Evolutionary conservation across 2,329 filamentous ascomycete species (phyloP), one percentile per base, ranked within the genome.

Genomic region (Aspergillus carbonarius): DNA sequence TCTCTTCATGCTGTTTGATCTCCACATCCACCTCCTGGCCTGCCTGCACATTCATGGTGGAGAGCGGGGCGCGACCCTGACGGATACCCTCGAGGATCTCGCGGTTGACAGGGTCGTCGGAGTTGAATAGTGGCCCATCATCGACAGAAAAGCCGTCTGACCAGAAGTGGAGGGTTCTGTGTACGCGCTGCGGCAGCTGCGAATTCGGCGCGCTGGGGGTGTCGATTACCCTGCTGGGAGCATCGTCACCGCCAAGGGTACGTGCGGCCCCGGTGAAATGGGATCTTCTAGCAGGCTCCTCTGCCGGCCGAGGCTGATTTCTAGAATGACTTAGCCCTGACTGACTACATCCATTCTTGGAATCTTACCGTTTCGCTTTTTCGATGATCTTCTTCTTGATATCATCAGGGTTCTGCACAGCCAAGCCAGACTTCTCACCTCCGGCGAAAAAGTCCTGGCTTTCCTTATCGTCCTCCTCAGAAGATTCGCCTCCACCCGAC

Each of bases 401-500:
- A 58, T 84, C 80, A 68, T 83, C 82, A 1, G 86, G 86, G 66
- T 88, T 86, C 70, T 88, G 84, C 57, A 88, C 86, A 6, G 86
- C 86, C 25, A 88, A 75, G n/a, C 85, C 86, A 12, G 85, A 88
- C 74, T 88, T 88, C 72, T 88, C 86, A 47, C 86, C 86, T 48
- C 86, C 86, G 18, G 86, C 82, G 68, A 87, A 88, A 63, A 88
- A 78, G 70, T 88, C 84, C 53, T 80, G 79, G 23, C 77, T 76
- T 59, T 81, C 79, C 52, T 79, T 77, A 52, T 84, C 80, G 60
- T 84, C 81, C 12, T 85, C 81, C 6, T 85, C 78, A 15, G 77
- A 75, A 3, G 72, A 71, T 51, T 77, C 71, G 12, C 64, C 77
- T n/a, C 74, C 75, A 46, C 74, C 71, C 18, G 74, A 68, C 17